A percentile compares a stretch with the other conserved stretches of the same genome.
phyloP scores from a whole-genome alignment of 2,329 filamentous ascomycete species.

The Chaetomium sp. region DNA sequence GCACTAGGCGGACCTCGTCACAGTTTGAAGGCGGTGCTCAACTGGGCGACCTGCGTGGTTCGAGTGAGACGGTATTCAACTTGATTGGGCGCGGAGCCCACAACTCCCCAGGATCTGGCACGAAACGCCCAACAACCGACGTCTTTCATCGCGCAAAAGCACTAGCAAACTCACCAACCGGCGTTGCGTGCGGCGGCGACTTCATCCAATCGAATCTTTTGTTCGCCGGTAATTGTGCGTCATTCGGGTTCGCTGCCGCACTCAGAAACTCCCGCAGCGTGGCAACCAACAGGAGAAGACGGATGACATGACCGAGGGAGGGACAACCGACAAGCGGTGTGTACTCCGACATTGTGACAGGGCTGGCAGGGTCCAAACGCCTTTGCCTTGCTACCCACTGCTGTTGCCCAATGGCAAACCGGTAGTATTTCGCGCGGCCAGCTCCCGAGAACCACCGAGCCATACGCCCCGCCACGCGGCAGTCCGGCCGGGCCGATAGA shows the following conservation, averaged over 20 bases:
- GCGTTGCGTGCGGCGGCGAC: no score
- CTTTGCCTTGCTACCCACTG: background rate
- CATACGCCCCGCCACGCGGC: background rate
- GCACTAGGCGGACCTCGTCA: constrained; percentile 1
- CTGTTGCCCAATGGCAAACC: background rate
- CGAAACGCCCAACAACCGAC: background rate
- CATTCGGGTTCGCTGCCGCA: background rate
- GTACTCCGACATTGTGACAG: background rate
- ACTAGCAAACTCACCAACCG: no score
- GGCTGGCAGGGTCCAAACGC: background rate
- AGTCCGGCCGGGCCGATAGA: background rate
- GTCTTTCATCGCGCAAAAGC: no score
- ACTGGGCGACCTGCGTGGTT: background rate
- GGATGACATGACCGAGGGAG: background rate
- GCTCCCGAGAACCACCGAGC: background rate
- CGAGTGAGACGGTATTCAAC: background rate
- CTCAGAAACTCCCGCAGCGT: background rate
- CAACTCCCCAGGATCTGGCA: background rate
- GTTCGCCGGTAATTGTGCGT: background rate
- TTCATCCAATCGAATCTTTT: background rate
- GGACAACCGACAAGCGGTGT: constrained; percentile 1
- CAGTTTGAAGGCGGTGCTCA: background rate
- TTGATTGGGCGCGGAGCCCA: background rate
- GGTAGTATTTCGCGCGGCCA: background rate
- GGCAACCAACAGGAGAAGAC: background rate